phyloP scores from a whole-genome alignment of 768 basidiomycete genomes.

The Cystofilobasidium ferigula region DNA sequence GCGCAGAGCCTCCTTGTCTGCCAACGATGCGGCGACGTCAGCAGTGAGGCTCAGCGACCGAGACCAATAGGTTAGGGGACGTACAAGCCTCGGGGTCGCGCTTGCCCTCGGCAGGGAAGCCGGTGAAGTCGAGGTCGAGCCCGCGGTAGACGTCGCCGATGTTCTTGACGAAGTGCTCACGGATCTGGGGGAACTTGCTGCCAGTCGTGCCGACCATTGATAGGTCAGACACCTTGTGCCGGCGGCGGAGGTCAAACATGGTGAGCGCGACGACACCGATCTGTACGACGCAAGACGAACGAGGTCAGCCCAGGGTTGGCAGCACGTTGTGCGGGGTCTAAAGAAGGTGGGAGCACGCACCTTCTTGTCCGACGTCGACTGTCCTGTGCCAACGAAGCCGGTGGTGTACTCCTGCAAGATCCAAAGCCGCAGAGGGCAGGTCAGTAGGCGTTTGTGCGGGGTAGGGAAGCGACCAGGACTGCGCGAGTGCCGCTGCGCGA shows the following conservation, averaged over 20 bases:
- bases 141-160: slow-evolving; percentile 75
- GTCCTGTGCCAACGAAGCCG: slow-evolving; percentile 77
- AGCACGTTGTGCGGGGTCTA: background rate
- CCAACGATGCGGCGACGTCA: background rate
- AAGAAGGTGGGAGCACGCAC: slow-evolving; percentile 40
- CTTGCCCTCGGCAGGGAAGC: slow-evolving; percentile 59
- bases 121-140: slow-evolving; percentile 71
- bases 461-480: no score
- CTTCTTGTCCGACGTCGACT: slow-evolving; percentile 90
- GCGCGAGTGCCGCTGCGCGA: no score
- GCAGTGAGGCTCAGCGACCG: background rate
- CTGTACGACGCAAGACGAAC: slow-evolving; percentile 17
- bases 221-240: slow-evolving; percentile 67
- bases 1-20: slow-evolving; percentile 13
- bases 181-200: slow-evolving; percentile 67
- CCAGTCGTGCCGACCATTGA: slow-evolving; percentile 86
- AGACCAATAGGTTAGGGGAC: slow-evolving; percentile 33
- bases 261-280: slow-evolving; percentile 75
- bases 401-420: slow-evolving; percentile 72
- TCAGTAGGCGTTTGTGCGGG: no score
- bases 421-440: background rate
- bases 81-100: slow-evolving; percentile 71
- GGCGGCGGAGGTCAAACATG: slow-evolving; percentile 73
- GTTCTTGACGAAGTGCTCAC: slow-evolving; percentile 66
- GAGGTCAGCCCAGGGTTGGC: background rate